Evolutionary conservation across 1,139 yeast genomes (phyloP), one percentile per base, ranked within the genome.

Genomic region (Suhomyces anneliseae): DNA sequence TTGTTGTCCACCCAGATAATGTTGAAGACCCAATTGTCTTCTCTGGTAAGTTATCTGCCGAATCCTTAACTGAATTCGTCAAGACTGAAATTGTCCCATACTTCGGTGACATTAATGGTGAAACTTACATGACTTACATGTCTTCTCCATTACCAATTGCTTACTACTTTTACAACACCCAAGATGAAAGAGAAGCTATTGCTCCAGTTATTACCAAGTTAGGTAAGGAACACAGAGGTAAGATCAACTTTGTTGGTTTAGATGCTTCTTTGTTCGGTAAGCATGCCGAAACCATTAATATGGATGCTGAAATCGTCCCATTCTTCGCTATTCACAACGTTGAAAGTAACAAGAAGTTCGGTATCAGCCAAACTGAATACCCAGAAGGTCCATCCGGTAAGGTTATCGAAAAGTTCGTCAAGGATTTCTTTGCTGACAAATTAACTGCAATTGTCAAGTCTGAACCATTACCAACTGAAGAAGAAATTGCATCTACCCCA

Each of bases 21-120:
- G 61, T 56, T 39, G 65, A 66, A 26, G 74, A 70, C 36, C 75
- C 62, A 42, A 56, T 68, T 45, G 65, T 59, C 43, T 65, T 63
- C 47, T 45, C 57, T 19, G 61, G 49, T 6, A 64, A 61, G 38
- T 44, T 60, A 34, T 44, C 61, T 41, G 50, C 51, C 32, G 76
- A 68, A 37, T 54, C 66, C 24, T 70, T 92, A 54, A 64, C 66
- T 42, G 69, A 72, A 36, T 90, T 90, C 71, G 70, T 89, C 58
- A 71, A 75, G 51, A 72, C 74, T 53, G 96, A 92, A 74, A 71
- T 87, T 42, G 80, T 88, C 64, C 98, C 99, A 51, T 79, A 81
- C 64, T 86, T 93, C 61, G 98, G 97, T 61, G 98, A 92, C 68
- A 83, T 93, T 55, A 83, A 85, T 62, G 93, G 96, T 56, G 78